These are phyloP conservation scores for Amanita pallidorosea DNA, from an alignment of 768 basidiomycete genomes.

Conservation along the genomic window DNA sequence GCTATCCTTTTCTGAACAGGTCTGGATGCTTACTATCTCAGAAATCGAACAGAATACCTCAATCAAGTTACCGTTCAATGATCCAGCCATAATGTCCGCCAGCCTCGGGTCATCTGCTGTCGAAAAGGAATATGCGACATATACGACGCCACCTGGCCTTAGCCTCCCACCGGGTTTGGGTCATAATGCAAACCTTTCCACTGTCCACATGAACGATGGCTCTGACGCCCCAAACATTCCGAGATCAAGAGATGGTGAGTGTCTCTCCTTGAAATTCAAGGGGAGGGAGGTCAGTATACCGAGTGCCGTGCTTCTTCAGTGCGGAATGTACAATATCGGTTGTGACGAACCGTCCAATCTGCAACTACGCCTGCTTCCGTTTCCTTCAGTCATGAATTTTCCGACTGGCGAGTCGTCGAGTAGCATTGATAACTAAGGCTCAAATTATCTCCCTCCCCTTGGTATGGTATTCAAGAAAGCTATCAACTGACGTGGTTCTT, in stretches of 20 bases:
- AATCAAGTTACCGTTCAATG: slow-evolving; percentile 43
- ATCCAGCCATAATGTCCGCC: slow-evolving; percentile 77
- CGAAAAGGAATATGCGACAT: slow-evolving; percentile 17
- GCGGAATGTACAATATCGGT: slow-evolving; percentile 70
- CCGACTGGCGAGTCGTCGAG: slow-evolving; percentile 24
- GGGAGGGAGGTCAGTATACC: slow-evolving; percentile 87
- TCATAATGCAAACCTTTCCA: slow-evolving; percentile 13
- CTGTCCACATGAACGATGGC: slow-evolving; percentile 12
- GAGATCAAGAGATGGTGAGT: slow-evolving; percentile 59
- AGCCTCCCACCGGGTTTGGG: slow-evolving; percentile 27
- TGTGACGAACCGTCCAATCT: slow-evolving; percentile 41
- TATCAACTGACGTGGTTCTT: slow-evolving; percentile 26
- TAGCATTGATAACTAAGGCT: slow-evolving; percentile 18
- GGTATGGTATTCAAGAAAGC: slow-evolving; percentile 33
- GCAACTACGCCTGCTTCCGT: slow-evolving; percentile 20
- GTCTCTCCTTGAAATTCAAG: slow-evolving; percentile 36
- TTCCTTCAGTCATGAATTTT: slow-evolving; percentile 24
- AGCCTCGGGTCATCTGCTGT: slow-evolving; percentile 38
- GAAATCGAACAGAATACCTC: slow-evolving; percentile 5
- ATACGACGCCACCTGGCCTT: slow-evolving; percentile 65
- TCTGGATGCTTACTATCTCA: neutral
- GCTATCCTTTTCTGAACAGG: neutral
- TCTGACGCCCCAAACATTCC: slow-evolving; percentile 14
- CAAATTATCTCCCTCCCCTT: slow-evolving; percentile 34
- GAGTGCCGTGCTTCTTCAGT: slow-evolving; percentile 83